Conservation (phyloP, 805 yeast species). For the Candida sphagnicola region DNA sequence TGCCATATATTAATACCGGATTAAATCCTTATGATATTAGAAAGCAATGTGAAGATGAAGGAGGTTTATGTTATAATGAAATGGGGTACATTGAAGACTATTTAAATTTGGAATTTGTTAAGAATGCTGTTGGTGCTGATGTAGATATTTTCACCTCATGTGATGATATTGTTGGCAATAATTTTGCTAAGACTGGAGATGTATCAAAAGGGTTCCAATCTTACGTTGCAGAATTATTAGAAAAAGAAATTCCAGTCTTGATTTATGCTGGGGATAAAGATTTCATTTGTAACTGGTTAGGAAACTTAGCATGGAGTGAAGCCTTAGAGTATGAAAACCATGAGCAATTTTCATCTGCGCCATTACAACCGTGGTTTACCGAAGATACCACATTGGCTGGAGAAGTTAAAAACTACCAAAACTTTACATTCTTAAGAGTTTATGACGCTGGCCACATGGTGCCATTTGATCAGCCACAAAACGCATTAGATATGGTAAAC, state of each 20-base stretch:
- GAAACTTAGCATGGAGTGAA: slow-evolving; percentile 59
- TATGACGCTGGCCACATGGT: slow-evolving; percentile 40
- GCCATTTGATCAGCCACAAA: slow-evolving; percentile 34
- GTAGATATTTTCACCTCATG: slow-evolving; percentile 44
- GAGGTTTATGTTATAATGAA: slow-evolving; percentile 50
- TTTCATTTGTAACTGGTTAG: slow-evolving; percentile 88
- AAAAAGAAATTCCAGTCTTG: slow-evolving; percentile 66
- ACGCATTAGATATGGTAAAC: slow-evolving; percentile 31
- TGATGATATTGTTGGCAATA: slow-evolving; percentile 46
- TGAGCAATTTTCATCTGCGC: slow-evolving; percentile 11
- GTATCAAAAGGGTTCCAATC: slow-evolving; percentile 61
- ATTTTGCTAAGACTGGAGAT: slow-evolving; percentile 56
- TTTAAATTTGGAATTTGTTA: slow-evolving; percentile 51
- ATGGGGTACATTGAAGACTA: slow-evolving; percentile 48
- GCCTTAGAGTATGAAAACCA: slow-evolving; percentile 13
- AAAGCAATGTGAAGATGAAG: slow-evolving; percentile 44
- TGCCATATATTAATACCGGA: slow-evolving; percentile 43
- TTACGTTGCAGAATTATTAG: slow-evolving; percentile 40
- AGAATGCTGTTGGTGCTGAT: slow-evolving; percentile 53
- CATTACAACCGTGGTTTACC: slow-evolving; percentile 35
- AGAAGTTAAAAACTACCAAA: slow-evolving; percentile 27
- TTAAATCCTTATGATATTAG: slow-evolving; percentile 66
- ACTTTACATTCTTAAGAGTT: slow-evolving; percentile 32
- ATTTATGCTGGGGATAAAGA: slow-evolving; percentile 92
- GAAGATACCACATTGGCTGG: slow-evolving; percentile 28